Evolutionary conservation across 805 yeast genomes (phyloP).

Genomic region (Candida nanaspora): DNA sequence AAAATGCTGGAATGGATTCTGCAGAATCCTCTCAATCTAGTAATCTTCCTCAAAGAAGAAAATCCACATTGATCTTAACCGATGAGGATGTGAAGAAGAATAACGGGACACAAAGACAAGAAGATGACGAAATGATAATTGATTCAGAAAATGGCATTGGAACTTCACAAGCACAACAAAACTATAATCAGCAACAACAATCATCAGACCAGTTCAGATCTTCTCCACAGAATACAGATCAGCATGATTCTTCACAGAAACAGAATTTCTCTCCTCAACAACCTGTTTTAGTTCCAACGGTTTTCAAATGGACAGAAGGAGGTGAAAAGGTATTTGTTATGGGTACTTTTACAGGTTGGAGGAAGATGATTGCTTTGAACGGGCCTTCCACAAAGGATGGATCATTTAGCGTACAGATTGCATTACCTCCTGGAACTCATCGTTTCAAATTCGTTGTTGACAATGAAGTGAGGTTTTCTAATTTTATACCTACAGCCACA

Average conservation of each 20-base stretch:
- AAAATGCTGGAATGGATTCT: constrained; percentile 4
- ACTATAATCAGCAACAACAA: constrained; percentile 6
- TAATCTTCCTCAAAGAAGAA: constrained; percentile 38
- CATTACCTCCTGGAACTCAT: constrained; percentile 86
- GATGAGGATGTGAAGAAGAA: constrained; percentile 58
- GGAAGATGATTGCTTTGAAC: constrained; percentile 88
- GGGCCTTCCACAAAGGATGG: constrained; percentile 41
- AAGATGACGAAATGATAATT: constrained; percentile 21
- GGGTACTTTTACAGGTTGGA: constrained; percentile 97
- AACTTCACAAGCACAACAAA: constrained; percentile 5
- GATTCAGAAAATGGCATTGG: constrained; percentile 22
- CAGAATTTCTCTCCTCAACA: constrained; percentile 15
- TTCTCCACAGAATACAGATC: neutral
- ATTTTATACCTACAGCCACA: constrained; percentile 90
- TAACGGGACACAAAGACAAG: constrained; percentile 30
- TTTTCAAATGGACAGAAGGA: constrained; percentile 92
- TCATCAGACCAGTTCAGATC: constrained; percentile 2
- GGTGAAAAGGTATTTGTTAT: constrained; percentile 93
- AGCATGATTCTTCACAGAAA: constrained; percentile 3
- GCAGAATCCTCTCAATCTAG: neutral
- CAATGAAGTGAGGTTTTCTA: constrained; percentile 84
- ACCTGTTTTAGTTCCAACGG: constrained; percentile 38
- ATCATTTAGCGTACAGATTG: constrained; percentile 59
- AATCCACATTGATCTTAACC: constrained; percentile 64
- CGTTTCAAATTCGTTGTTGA: constrained; percentile 91